These are phyloP conservation scores for Rhizopus stolonifer DNA, from an alignment of 371 early-diverging fungal genomes.

Conservation along the genomic window DNA sequence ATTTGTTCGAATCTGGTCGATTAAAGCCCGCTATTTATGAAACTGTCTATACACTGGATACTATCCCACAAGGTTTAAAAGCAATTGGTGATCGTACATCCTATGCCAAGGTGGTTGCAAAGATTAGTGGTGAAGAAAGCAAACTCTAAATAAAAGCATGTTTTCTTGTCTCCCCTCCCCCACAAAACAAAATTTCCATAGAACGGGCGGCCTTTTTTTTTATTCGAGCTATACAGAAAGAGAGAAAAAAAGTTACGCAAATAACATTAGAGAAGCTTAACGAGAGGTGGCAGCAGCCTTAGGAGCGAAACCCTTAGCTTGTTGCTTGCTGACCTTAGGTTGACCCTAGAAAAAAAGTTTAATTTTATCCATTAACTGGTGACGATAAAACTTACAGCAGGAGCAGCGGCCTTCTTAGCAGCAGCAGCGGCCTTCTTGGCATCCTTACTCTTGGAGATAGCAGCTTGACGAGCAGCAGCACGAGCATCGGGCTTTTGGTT, in stretches of 20 bases:
- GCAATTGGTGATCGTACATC: conserved; percentile 73
- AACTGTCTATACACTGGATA: conserved; percentile 66
- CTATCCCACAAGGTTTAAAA: conserved; percentile 66
- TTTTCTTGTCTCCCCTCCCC: neutral
- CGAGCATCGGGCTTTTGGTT: conserved; percentile 93
- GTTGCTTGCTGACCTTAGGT: conserved; percentile 86
- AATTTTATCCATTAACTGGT: neutral
- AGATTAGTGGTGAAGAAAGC: conserved; percentile 36
- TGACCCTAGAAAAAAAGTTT: conserved; percentile 9
- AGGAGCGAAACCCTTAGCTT: conserved; percentile 80
- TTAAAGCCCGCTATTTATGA: conserved; percentile 73
- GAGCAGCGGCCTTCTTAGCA: conserved; percentile 68
- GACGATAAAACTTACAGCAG: conserved; percentile 19
- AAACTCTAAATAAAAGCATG: conserved; percentile 36
- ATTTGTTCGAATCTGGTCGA: conserved; percentile 60
- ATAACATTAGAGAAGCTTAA: conserved; percentile 52
- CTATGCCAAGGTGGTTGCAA: conserved; percentile 80
- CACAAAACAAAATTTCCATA: neutral
- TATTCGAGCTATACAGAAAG: neutral
- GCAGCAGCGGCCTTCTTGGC: conserved; percentile 78
- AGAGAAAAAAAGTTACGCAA: too few species aligned
- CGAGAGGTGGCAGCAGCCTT: conserved; percentile 89
- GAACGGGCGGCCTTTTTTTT: neutral
- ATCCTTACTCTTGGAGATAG: conserved; percentile 86
- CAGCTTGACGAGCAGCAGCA: conserved; percentile 88